These are phyloP conservation scores for Pascua sp. DNA, from an alignment of 1,284 basidiomycete species.

Conservation along the genomic window DNA sequence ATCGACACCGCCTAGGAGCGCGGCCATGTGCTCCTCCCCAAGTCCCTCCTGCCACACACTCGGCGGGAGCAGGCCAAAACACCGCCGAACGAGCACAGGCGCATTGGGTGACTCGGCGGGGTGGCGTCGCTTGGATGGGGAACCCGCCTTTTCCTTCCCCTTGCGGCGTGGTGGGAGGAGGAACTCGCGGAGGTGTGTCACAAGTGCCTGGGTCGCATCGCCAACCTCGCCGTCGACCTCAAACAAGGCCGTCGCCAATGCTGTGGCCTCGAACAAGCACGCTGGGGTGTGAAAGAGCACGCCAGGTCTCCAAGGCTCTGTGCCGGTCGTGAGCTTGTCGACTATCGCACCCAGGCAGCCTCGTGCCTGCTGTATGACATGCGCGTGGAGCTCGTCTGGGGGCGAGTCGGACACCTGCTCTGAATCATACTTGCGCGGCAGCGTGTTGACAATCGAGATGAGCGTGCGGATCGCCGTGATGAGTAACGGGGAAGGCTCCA, in stretches of 20 bases:
- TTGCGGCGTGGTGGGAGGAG: conserved; percentile 10
- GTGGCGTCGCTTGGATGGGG: not conserved
- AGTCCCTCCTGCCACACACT: conserved; percentile 30
- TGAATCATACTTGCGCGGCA: too few relatives aligned
- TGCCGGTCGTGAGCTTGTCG: not conserved
- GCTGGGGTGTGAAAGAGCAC: conserved; percentile 10
- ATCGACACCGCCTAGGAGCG: conserved; percentile 42
- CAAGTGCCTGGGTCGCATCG: conserved; percentile 1
- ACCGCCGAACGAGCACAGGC: conserved; percentile 35
- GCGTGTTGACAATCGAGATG: conserved; percentile 2
- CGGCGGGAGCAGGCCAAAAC: conserved; percentile 26
- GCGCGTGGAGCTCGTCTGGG: not conserved
- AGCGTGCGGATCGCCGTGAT: conserved; percentile 3
- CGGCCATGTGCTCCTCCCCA: conserved; percentile 34
- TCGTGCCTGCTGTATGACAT: not conserved
- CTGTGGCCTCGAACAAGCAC: conserved; percentile 9
- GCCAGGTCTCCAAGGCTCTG: conserved; percentile 7
- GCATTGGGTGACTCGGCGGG: conserved; percentile 24
- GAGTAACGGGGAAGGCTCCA: conserved; percentile 7
- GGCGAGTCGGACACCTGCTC: not conserved
- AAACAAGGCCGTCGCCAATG: conserved; percentile 2
- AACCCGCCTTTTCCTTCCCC: conserved; percentile 4
- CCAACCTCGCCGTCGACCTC: conserved; percentile 1
- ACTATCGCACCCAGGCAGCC: conserved; percentile 7
- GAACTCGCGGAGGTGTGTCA: conserved; percentile 7